phyloP scores from a whole-genome alignment of 2,329 filamentous ascomycete genomes.

The Trichoderma koningiopsis region DNA sequence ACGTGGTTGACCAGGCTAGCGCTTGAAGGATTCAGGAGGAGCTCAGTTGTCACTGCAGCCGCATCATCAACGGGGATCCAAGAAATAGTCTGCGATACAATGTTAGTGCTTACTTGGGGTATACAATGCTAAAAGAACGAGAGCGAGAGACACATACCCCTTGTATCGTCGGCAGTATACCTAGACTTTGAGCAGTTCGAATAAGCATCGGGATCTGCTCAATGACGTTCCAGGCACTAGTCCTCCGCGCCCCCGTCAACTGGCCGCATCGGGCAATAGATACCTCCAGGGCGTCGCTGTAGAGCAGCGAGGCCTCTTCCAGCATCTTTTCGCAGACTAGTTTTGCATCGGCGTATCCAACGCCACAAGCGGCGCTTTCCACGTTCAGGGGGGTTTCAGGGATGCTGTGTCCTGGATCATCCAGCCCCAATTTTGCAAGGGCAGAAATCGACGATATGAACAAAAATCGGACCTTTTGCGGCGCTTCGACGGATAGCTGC shows the following conservation, averaged over 20 bases:
- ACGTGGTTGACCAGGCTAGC: conserved; percentile 26
- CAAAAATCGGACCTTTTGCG: conserved; percentile 31
- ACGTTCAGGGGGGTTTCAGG: conserved; percentile 26
- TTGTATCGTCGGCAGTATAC: conserved; percentile 26
- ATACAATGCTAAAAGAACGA: too few relatives aligned
- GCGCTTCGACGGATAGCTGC: conserved; percentile 25
- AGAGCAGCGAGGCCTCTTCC: conserved; percentile 23
- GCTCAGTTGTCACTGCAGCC: conserved; percentile 27
- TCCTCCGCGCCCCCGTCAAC: conserved; percentile 28
- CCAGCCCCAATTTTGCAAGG: conserved; percentile 27
- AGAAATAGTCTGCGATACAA: conserved; percentile 26
- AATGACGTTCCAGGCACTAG: conserved; percentile 29
- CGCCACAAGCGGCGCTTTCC: conserved; percentile 27
- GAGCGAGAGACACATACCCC: conserved; percentile 22
- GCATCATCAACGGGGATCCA: conserved; percentile 31
- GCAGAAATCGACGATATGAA: conserved; percentile 39
- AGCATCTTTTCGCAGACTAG: conserved; percentile 32
- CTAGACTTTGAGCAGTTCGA: conserved; percentile 27
- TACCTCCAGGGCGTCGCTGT: conserved; percentile 26
- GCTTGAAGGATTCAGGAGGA: conserved; percentile 12
- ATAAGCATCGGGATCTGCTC: conserved; percentile 32
- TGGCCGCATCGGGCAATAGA: conserved; percentile 30
- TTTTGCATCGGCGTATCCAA: conserved; percentile 33
- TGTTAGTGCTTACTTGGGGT: conserved; percentile 3
- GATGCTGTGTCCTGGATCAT: conserved; percentile 22